These are phyloP conservation scores for Cryphonectria carpinicola DNA, from an alignment of 2,329 filamentous ascomycete species.

Conservation along the genomic window DNA sequence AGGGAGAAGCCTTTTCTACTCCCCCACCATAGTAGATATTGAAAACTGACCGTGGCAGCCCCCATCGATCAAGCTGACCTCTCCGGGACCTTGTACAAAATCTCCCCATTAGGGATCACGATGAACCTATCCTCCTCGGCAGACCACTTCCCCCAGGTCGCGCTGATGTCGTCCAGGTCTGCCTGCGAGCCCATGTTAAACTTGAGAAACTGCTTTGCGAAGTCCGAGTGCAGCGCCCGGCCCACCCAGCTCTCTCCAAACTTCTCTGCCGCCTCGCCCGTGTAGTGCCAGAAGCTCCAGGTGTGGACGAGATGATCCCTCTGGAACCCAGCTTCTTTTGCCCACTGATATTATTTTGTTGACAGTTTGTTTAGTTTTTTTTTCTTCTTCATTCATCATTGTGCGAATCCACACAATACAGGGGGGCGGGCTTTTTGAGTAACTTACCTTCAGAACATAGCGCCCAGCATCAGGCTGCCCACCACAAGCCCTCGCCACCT, in stretches of 20 bases:
- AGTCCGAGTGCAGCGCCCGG: conserved; percentile 22
- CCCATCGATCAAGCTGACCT: not conserved
- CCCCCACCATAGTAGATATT: no score
- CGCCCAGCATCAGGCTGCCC: conserved; percentile 25
- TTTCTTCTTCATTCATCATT: no score
- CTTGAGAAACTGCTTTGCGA: conserved; percentile 20
- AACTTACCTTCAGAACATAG: conserved; percentile 18
- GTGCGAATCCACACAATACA: no score
- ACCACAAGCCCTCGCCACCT: conserved; percentile 16
- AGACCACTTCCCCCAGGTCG: conserved; percentile 19
- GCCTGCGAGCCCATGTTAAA: conserved; percentile 13
- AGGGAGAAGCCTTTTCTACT: no score
- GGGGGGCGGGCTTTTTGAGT: no score
- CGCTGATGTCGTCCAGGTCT: conserved; percentile 19
- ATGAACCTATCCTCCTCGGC: conserved; percentile 22
- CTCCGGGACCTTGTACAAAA: conserved; percentile 23
- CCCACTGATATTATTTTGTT: conserved; percentile 14
- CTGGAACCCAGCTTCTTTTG: conserved; percentile 17
- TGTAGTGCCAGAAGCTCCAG: conserved; percentile 25
- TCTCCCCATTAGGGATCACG: conserved; percentile 24
- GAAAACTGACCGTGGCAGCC: not conserved
- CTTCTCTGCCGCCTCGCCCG: conserved; percentile 18
- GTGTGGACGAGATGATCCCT: not conserved
- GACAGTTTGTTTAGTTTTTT: not conserved
- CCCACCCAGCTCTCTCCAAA: conserved; percentile 23